phyloP scores from a whole-genome alignment of 331 rosid genomes.

The Dryas integrifolia region DNA sequence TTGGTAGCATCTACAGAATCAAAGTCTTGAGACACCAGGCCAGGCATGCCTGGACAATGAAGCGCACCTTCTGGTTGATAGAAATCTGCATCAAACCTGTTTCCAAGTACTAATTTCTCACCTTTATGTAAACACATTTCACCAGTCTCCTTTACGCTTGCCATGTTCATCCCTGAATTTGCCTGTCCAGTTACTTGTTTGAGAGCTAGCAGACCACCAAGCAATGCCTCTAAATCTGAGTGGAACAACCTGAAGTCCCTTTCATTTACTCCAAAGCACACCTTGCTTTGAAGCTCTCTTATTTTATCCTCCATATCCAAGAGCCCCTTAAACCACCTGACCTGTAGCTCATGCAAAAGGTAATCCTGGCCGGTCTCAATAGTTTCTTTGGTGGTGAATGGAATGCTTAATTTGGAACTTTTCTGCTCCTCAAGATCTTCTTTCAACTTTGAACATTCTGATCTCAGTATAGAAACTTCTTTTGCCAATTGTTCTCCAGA shows the following conservation, averaged over 20 bases:
- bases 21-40: conserved; percentile 54
- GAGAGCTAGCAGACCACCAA: conserved; percentile 58
- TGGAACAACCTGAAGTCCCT: conserved; percentile 55
- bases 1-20: conserved; percentile 63
- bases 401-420: conserved; percentile 44
- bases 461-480: conserved; percentile 67
- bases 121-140: conserved; percentile 45
- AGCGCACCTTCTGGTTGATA: conserved; percentile 59
- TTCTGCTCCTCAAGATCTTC: conserved; percentile 60
- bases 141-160: conserved; percentile 39
- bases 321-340: conserved; percentile 66
- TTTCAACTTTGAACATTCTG: conserved; percentile 75
- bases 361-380: conserved; percentile 40
- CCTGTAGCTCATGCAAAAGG: conserved; percentile 48
- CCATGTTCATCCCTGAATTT: conserved; percentile 41
- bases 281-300: conserved; percentile 62
- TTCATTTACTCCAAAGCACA: conserved; percentile 63
- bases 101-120: conserved; percentile 56
- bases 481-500: conserved; percentile 70
- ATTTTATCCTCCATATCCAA: conserved; percentile 74
- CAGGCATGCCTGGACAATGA: conserved; percentile 53
- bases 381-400: conserved; percentile 42
- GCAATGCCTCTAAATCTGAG: conserved; percentile 61
- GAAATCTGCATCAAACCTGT: conserved; percentile 59
- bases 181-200: conserved; percentile 62